Base-by-base conservation (phyloP, 768 basidiomycete genomes). In the Trametes elegans region DNA sequence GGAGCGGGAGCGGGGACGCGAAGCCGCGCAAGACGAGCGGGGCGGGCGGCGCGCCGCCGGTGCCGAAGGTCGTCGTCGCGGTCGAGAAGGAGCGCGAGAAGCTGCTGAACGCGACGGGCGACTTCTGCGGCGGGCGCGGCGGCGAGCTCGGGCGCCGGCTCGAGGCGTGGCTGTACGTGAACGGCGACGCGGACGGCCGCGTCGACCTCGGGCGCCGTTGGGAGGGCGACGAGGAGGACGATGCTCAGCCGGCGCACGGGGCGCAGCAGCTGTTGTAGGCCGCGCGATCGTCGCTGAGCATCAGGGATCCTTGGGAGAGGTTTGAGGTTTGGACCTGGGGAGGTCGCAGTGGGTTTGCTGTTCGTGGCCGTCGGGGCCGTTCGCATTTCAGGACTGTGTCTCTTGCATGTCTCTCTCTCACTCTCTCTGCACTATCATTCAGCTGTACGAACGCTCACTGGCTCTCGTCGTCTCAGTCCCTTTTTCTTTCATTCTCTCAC, bases 51-150 rank as follows among this genome's bases (percentile, higher is more conserved):
- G 14, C 78, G 68, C 64, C 82, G 9, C 80, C 80, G 14, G 74
- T 85, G 55, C 76, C 62, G 16, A 66, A 64, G 57, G 65, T 68
- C 40, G 57, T 58, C 54, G 65, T 86, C 59, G 78, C 76, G 41
- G 79, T 78, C 56, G 86, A 87, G 67, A 74, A 78, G 68, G 83
- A 86, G 69, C 79, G 76, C 67, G 87, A 88, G 70, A 81, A 83
- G 73, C 81, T 83, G 74, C 69, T 91, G 66, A 79, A 84, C 53
- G 82, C 76, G 48, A 84, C 81, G 32, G 88, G 89, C 0, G 89
- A 90, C 66, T 79, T 85, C 24, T 89, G 88, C 68, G 89, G 88
- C 34, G 89, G 88, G 31, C 77, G 85, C 16, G 89, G 89, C 0
- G 88, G 88, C 8, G 89, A 90, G 73, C 71, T 91, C 7, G 88